Evolutionary conservation across 108 stramenopile species (phyloP), one percentile per base, ranked within the genome.

Genomic region (Conticribra guillardii): DNA sequence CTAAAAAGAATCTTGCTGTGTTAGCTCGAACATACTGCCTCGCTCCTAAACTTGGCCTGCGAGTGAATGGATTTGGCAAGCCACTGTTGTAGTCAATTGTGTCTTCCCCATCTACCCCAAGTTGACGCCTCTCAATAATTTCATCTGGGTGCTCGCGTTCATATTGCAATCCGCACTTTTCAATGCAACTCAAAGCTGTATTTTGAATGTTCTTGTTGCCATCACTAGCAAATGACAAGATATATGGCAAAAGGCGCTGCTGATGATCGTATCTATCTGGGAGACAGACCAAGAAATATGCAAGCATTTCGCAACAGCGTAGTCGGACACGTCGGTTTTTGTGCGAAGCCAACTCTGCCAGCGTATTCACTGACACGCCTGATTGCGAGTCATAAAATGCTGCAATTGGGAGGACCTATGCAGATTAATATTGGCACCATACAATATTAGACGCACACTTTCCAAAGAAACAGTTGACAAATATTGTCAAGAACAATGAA

Each of bases 241-340:
- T 45, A 55, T 92, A 94, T 0, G 93, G 91, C 27, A 94, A 71
- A 26, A 94, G 82, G 16, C 93, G 82, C 16, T 85, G 84, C 58
- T 91, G 82, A 60, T 89, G 87, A 67, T 94, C 90, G 52, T 76
- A 81, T 52, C 89, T 76, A 65, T 94, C 91, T 19, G 88, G 86
- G 18, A 92, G 88, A 54, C 64, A 64, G 9, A 82, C 75, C 54
- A 92, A 56, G 74, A 90, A 89, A 55, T 71, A 74, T 21, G 53
- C 32, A 3, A 94, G 73, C 84, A 91, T 74, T 18, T 66, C 46
- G 26, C 75, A 74, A 47, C 83, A 74, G 26, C 79, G 57, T 33
- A 54, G 47, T 15, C 93, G 72, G 17, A 94, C 89, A 19, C 76
- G 70, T 8, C 44, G 61, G 51, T 84, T 83, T 32, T 54, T 67